These are phyloP conservation scores for Erucastrum elatum DNA, from an alignment of 345 rosid genomes.

Conservation along the genomic window DNA sequence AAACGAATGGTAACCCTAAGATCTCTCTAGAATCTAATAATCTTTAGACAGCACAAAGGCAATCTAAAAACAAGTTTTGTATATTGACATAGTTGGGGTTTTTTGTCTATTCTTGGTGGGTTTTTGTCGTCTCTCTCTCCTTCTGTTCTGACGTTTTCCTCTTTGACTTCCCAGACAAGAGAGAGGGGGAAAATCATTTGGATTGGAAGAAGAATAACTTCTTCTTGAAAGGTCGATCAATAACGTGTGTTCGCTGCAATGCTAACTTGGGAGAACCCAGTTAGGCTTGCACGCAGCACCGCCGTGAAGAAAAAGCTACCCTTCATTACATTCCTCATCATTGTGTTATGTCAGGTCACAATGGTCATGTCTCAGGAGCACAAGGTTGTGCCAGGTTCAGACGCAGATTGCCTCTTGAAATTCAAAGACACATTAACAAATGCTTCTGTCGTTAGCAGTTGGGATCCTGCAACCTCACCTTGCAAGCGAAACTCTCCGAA, in stretches of 20 bases:
- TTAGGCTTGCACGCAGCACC: slow-evolving; percentile 45
- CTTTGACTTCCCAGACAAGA: background rate
- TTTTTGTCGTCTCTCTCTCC: slow-evolving; percentile 21
- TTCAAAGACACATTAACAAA: slow-evolving; percentile 42
- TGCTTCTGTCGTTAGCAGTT: slow-evolving; percentile 36
- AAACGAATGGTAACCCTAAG: slow-evolving; percentile 36
- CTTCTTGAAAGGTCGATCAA: slow-evolving; percentile 5
- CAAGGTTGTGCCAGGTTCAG: slow-evolving; percentile 36
- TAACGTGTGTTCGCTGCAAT: slow-evolving; percentile 33
- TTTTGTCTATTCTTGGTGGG: slow-evolving; percentile 46
- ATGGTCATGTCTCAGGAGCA: slow-evolving; percentile 22
- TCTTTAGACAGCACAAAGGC: slow-evolving; percentile 20
- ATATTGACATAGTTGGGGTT: slow-evolving; percentile 13
- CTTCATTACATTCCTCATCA: slow-evolving; percentile 12
- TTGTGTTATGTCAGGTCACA: slow-evolving; percentile 21
- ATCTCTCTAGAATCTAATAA: slow-evolving; percentile 30
- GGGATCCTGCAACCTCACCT: slow-evolving; percentile 47
- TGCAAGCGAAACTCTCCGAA: slow-evolving; percentile 43
- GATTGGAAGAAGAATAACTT: background rate
- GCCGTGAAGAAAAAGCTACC: slow-evolving; percentile 3
- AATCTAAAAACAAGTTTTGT: slow-evolving; percentile 22
- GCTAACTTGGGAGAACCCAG: slow-evolving; percentile 49
- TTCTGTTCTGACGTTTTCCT: slow-evolving; percentile 11
- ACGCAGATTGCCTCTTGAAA: slow-evolving; percentile 41
- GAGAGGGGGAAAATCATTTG: background rate